These are phyloP conservation scores for Lasiosphaeria hispida DNA, from an alignment of 495 filamentous ascomycete genomes.

Conservation along the genomic window DNA sequence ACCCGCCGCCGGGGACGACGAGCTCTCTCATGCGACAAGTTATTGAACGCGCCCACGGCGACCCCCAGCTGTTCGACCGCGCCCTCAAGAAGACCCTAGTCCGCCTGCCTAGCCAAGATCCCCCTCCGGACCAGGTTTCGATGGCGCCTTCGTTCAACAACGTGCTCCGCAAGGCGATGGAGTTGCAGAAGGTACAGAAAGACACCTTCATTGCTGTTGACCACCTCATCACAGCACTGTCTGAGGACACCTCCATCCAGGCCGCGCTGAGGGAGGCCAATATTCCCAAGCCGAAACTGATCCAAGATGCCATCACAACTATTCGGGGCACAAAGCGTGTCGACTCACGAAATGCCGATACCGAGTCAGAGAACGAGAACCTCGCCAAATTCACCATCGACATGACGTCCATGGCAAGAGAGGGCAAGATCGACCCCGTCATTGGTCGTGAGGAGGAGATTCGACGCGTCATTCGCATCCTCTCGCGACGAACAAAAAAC, in stretches of 20 bases:
- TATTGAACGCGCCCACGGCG: conserved; percentile 88
- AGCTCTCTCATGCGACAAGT: conserved; percentile 87
- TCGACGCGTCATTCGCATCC: conserved; percentile 85
- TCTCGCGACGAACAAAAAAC: conserved; percentile 95
- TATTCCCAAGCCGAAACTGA: conserved; percentile 83
- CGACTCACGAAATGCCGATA: conserved; percentile 91
- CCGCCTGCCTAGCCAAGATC: conserved; percentile 87
- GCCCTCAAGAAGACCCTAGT: conserved; percentile 88
- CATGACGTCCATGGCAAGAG: conserved; percentile 89
- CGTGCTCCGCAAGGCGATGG: conserved; percentile 75
- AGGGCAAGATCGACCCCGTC: conserved; percentile 97
- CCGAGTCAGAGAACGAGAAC: conserved; percentile 86
- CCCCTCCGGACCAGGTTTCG: conserved; percentile 81
- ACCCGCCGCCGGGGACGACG: conserved; percentile 57
- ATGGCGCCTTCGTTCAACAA: conserved; percentile 78
- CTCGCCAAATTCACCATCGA: conserved; percentile 97
- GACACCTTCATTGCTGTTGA: conserved; percentile 92
- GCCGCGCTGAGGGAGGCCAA: conserved; percentile 77
- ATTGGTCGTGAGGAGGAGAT: conserved; percentile 98
- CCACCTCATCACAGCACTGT: conserved; percentile 80
- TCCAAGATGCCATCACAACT: conserved; percentile 81
- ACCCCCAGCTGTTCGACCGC: conserved; percentile 82
- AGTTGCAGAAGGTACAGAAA: conserved; percentile 94
- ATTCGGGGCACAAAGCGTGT: conserved; percentile 90
- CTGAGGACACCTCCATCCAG: conserved; percentile 74